phyloP scores from a whole-genome alignment of 257 asterid species.

The Cinchona pubescens region DNA sequence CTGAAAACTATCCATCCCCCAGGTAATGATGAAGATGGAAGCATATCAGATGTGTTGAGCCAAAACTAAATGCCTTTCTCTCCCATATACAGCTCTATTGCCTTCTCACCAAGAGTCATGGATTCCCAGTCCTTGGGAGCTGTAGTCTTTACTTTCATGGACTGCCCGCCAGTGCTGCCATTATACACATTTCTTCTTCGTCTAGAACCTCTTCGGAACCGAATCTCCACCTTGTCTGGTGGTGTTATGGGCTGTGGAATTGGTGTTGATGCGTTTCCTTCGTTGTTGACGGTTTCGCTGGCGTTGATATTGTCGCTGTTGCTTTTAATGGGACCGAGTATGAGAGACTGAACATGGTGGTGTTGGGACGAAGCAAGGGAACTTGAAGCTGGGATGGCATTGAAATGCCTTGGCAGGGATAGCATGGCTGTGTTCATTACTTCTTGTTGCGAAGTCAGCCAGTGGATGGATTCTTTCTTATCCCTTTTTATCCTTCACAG shows the following conservation, averaged over 20 bases:
- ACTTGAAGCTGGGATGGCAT: constrained; percentile 34
- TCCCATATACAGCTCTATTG: constrained; percentile 66
- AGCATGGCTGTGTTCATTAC: constrained; percentile 39
- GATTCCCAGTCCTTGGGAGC: constrained; percentile 74
- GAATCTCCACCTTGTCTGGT: constrained; percentile 50
- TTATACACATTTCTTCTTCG: constrained; percentile 38
- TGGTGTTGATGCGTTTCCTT: constrained; percentile 32
- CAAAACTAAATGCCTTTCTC: constrained; percentile 73
- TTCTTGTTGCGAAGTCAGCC: not conserved
- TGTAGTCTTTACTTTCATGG: constrained; percentile 22
- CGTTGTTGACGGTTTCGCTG: constrained; percentile 27
- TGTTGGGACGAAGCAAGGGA: constrained; percentile 21
- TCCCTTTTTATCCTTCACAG: constrained; percentile 11
- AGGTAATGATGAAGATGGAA: constrained; percentile 68
- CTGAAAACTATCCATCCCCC: constrained; percentile 89
- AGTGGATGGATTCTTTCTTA: constrained; percentile 18
- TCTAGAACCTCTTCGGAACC: constrained; percentile 70
- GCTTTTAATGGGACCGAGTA: constrained; percentile 30
- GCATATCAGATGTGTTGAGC: constrained; percentile 94
- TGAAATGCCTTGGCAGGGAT: constrained; percentile 43
- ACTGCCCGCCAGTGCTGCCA: constrained; percentile 15
- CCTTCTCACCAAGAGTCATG: constrained; percentile 69
- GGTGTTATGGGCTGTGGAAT: constrained; percentile 40
- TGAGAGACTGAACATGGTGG: constrained; percentile 20
- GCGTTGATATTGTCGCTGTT: constrained; percentile 29